phyloP scores from a whole-genome alignment of 257 asterid species.

The Primulina eburnea region DNA sequence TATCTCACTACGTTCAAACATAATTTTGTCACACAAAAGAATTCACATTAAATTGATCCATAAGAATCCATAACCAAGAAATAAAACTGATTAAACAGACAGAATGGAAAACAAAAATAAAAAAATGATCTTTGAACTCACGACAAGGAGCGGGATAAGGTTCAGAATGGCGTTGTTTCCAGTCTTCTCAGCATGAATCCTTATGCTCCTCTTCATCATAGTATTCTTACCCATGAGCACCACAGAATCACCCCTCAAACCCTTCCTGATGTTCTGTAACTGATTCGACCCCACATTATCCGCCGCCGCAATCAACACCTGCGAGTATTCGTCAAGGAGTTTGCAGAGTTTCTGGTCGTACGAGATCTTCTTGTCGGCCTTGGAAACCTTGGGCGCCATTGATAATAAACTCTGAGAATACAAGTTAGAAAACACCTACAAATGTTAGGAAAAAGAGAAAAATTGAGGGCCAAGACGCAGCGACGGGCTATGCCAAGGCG shows the following conservation, averaged over 20 bases:
- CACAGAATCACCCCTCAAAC: slow-evolving; percentile 75
- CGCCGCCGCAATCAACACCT: slow-evolving; percentile 68
- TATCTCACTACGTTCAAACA: too few relatives aligned
- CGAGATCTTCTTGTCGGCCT: slow-evolving; percentile 77
- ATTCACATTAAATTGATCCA: too few relatives aligned
- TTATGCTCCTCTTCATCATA: slow-evolving; percentile 84
- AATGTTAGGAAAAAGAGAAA: slow-evolving; percentile 42
- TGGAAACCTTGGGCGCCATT: slow-evolving; percentile 62
- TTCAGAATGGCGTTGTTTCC: slow-evolving; percentile 65
- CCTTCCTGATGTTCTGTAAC: slow-evolving; percentile 72
- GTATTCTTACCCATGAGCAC: slow-evolving; percentile 98
- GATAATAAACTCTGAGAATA: slow-evolving; percentile 7
- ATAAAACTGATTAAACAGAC: background rate
- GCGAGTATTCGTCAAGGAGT: slow-evolving; percentile 74
- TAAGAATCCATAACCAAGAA: too few relatives aligned
- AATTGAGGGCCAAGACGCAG: slow-evolving; percentile 82
- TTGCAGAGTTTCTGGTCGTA: slow-evolving; percentile 76
- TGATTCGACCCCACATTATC: slow-evolving; percentile 90
- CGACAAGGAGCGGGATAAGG: slow-evolving; percentile 82
- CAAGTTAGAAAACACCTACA: slow-evolving; percentile 31
- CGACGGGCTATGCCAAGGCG: slow-evolving; percentile 65
- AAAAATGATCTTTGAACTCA: slow-evolving; percentile 25
- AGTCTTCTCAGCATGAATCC: slow-evolving; percentile 77
- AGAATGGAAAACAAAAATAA: too few relatives aligned
- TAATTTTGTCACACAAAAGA: too few relatives aligned